Evolutionary conservation across 1,284 basidiomycete genomes (phyloP).

Genomic region (Sanghuangporus baumii): DNA sequence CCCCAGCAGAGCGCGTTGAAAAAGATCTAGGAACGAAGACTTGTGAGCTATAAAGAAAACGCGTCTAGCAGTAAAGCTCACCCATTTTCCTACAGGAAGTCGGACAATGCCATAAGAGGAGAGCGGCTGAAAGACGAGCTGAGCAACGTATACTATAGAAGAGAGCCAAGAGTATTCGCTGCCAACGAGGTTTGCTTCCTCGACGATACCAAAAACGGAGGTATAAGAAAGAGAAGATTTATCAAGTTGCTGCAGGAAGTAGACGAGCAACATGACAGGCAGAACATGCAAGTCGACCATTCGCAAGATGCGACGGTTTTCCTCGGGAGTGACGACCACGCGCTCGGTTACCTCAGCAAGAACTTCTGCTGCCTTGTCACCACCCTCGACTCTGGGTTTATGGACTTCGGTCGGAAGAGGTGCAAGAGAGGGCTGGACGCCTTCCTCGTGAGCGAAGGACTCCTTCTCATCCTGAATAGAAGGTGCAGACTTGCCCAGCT

Average conservation of each 20-base stretch:
- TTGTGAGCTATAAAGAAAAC: constrained; percentile 8
- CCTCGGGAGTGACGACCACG: not conserved
- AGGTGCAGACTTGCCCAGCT: not conserved
- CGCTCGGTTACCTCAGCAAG: not conserved
- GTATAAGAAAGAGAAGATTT: constrained; percentile 24
- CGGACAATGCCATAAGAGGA: constrained; percentile 12
- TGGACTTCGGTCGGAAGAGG: not conserved
- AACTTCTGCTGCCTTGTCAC: not conserved
- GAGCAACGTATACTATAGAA: constrained; percentile 19
- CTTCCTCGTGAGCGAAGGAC: not conserved
- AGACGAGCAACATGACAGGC: constrained; percentile 15
- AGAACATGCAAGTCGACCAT: constrained; percentile 15
- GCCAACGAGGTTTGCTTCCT: constrained; percentile 28
- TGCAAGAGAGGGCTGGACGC: not conserved
- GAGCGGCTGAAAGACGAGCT: constrained; percentile 13
- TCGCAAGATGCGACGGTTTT: constrained; percentile 3
- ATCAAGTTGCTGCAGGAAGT: constrained; percentile 15
- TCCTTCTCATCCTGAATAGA: not conserved
- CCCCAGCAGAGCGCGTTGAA: not conserved
- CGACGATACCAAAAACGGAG: constrained; percentile 31
- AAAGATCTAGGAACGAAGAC: constrained; percentile 29
- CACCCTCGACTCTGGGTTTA: not conserved
- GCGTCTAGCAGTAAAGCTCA: constrained; percentile 9
- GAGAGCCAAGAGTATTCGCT: constrained; percentile 31
- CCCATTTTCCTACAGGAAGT: constrained; percentile 10